A percentile compares a stretch with the other conserved stretches of the same genome.
These are phyloP conservation scores for Nicotiana otophora DNA, from an alignment of 257 asterid species.

Conservation along the genomic window DNA sequence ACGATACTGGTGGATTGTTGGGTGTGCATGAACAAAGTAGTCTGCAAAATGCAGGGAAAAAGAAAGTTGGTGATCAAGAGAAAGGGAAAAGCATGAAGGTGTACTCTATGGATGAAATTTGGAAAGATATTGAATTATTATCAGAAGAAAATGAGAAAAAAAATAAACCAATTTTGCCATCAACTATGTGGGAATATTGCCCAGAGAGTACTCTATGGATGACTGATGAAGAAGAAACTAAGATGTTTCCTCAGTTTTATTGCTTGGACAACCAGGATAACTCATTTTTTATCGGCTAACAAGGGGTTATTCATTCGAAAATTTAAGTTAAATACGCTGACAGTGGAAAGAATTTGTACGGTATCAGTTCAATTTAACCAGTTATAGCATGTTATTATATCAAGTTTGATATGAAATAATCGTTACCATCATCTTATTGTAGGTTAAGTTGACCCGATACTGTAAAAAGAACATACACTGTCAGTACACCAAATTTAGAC, in stretches of 20 bases:
- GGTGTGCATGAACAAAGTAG: neutral
- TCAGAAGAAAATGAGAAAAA: slow-evolving; percentile 26
- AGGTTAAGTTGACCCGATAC: neutral
- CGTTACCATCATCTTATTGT: neutral
- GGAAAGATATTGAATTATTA: slow-evolving; percentile 45
- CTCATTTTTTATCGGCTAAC: neutral
- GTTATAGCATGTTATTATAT: neutral
- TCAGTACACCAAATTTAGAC: neutral
- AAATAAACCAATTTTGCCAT: slow-evolving; percentile 31
- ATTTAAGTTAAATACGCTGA: neutral
- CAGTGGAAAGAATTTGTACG: neutral
- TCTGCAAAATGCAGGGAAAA: neutral
- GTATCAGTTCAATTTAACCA: neutral
- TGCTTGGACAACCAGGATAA: neutral
- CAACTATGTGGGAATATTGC: slow-evolving; percentile 55
- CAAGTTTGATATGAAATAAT: neutral
- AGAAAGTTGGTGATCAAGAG: slow-evolving; percentile 19
- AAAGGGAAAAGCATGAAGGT: slow-evolving; percentile 21
- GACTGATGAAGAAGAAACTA: neutral
- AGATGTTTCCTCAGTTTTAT: neutral
- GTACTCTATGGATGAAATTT: slow-evolving; percentile 26
- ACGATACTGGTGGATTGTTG: slow-evolving; percentile 49
- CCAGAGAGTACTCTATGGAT: slow-evolving; percentile 41
- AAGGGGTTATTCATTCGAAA: neutral
- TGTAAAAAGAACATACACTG: neutral